phyloP scores from a whole-genome alignment of 23 red algal genomes.

The Chondrus crispus region DNA sequence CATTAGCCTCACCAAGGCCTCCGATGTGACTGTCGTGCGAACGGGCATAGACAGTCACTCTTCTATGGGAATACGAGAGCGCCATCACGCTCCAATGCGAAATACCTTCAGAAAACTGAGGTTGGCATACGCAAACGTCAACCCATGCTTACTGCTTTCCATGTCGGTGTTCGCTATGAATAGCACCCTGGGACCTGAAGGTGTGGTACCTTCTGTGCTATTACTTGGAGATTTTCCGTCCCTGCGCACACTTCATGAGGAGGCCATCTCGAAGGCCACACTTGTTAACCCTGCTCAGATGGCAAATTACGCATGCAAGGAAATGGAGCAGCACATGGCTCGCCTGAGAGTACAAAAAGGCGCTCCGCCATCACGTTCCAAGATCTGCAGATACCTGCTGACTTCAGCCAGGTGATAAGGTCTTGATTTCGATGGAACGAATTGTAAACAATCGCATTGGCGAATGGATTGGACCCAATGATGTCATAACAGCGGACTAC shows the following conservation, averaged over 20 bases:
- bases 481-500: background rate
- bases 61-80: background rate
- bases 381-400: background rate
- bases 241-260: background rate
- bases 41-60: background rate
- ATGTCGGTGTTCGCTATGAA: background rate
- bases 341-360: background rate
- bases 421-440: constrained; percentile 9
- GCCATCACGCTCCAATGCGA: background rate
- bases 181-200: background rate
- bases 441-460: background rate
- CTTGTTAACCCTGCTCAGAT: background rate
- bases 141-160: background rate
- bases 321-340: background rate
- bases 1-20: background rate
- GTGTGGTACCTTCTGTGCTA: background rate
- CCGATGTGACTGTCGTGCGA: background rate
- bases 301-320: background rate
- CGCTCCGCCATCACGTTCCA: background rate
- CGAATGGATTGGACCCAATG: constrained; percentile 10
- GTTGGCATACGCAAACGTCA: background rate
- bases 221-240: background rate
- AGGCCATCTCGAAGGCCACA: background rate
- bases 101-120: background rate
- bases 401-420: background rate